These are phyloP conservation scores for Neonothopanus nambi DNA, from an alignment of 1,284 basidiomycete species.

Conservation along the genomic window DNA sequence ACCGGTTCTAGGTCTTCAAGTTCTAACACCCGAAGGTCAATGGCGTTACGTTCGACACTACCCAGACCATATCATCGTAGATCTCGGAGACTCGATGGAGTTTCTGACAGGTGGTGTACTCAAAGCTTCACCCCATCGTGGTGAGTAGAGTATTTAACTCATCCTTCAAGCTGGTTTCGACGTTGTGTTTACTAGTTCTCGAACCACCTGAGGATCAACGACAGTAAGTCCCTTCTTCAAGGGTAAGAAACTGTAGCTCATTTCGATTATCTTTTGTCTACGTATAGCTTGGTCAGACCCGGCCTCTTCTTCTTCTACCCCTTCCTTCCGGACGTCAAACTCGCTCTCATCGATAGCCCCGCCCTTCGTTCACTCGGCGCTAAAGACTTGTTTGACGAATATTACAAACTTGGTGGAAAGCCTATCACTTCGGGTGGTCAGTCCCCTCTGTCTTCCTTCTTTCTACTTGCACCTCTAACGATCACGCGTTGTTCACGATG, in stretches of 20 bases:
- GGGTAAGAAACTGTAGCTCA: background rate
- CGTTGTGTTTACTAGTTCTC: conserved; percentile 10
- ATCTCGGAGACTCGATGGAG: conserved; percentile 42
- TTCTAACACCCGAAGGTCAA: conserved; percentile 14
- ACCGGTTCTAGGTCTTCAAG: conserved; percentile 19
- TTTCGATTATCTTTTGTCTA: background rate
- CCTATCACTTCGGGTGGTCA: conserved; percentile 18
- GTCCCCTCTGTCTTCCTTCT: background rate
- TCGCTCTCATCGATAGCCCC: conserved; percentile 16
- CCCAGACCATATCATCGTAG: conserved; percentile 28
- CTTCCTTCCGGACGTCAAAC: conserved; percentile 18
- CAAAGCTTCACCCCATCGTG: conserved; percentile 26
- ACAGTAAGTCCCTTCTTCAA: conserved; percentile 12
- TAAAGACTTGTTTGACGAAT: conserved; percentile 20
- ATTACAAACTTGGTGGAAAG: conserved; percentile 19
- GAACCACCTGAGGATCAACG: conserved; percentile 20
- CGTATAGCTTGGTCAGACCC: conserved; percentile 16
- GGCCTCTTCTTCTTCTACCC: conserved; percentile 21
- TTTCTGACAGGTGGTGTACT: conserved; percentile 45
- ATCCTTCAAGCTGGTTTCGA: background rate
- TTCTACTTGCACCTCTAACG: too few species aligned
- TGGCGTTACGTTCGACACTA: conserved; percentile 19
- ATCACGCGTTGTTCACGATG: background rate
- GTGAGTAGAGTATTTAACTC: conserved; percentile 5
- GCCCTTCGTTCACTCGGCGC: conserved; percentile 6